A percentile compares a stretch with the other conserved stretches of the same genome.
Evolutionary conservation across 495 filamentous ascomycete genomes (phyloP).

Genomic region (Oidiodendron maius): DNA sequence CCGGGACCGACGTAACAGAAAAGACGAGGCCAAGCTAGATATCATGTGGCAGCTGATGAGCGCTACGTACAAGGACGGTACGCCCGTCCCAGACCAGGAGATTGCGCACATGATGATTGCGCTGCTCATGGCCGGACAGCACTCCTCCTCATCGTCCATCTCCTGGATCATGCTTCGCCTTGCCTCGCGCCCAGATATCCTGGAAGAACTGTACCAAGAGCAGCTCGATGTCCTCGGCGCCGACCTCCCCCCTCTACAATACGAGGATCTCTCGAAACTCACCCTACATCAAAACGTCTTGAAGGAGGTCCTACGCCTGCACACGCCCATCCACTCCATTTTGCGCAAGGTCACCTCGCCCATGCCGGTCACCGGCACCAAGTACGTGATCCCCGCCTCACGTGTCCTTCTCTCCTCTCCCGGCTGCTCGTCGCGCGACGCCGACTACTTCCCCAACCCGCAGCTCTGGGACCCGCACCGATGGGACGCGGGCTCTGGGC

Average conservation of each 20-base stretch:
- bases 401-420: slow-evolving; percentile 79
- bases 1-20: slow-evolving; percentile 49
- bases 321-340: slow-evolving; percentile 80
- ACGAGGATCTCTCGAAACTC: slow-evolving; percentile 62
- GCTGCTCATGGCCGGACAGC: slow-evolving; percentile 83
- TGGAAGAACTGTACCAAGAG: slow-evolving; percentile 72
- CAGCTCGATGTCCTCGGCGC: slow-evolving; percentile 57
- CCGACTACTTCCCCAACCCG: slow-evolving; percentile 75
- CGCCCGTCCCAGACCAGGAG: slow-evolving; percentile 66
- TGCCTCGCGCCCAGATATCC: slow-evolving; percentile 63
- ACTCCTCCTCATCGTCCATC: slow-evolving; percentile 76
- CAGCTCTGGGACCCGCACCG: slow-evolving; percentile 80
- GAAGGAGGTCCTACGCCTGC: slow-evolving; percentile 75
- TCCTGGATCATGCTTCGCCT: slow-evolving; percentile 79
- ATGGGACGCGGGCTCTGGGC: slow-evolving; percentile 59
- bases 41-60: slow-evolving; percentile 85
- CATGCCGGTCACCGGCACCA: slow-evolving; percentile 70
- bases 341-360: slow-evolving; percentile 79
- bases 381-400: slow-evolving; percentile 67
- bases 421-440: slow-evolving; percentile 63
- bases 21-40: slow-evolving; percentile 48
- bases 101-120: slow-evolving; percentile 92
- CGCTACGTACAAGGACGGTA: slow-evolving; percentile 70
- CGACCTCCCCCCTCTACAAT: slow-evolving; percentile 56
- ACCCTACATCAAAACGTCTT: slow-evolving; percentile 64